Evolutionary conservation across 179 eudicot genomes (phyloP), one percentile per base, ranked within the genome.

Genomic region (Patellifolia procumbens): DNA sequence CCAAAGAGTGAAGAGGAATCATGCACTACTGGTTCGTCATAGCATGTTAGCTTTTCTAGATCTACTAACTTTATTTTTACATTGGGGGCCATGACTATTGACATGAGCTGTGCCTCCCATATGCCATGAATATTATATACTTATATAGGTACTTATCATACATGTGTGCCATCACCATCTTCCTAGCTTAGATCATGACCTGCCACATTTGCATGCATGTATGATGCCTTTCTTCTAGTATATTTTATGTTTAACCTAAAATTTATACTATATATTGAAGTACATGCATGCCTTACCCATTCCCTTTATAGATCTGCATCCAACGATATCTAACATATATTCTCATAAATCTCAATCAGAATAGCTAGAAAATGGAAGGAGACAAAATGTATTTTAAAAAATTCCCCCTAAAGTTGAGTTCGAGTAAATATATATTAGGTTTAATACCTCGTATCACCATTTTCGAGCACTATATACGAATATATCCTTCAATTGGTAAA

Each of bases 71-170:
- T 70, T 51, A 52, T 29, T 2, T 72, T 51, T 9, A 29, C 52
- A 32, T 16, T 31, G n/a, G 77, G 77, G 34, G 45, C n/a, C n/a
- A n/a, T n/a, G n/a, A n/a, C n/a, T n/a, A n/a, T n/a, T n/a, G n/a
- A n/a, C 70, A 62, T 74, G 45, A 61, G 12, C 42, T 61, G 66
- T 63, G 42, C 66, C 42, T 61, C 22, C 66, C 42, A 61, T 65
- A 65, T 39, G 55, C 34, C 34, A 48, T 69, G 20, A 28, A 46
- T 24, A 69, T 63, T 43, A 67, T 67, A 65, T 63, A 15, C 7
- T 6, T 22, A 31, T 11, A 32, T 20, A 13, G 0, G 9, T n/a
- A 9, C 22, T 11, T 15, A 7, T 59, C 13, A 24, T n/a, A 9
- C 4, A 52, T 19, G 20, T 53, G 22, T 17, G 31, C 64, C 71